Base-by-base conservation (phyloP, 805 yeast species). In the Kodamaea sagamina region DNA sequence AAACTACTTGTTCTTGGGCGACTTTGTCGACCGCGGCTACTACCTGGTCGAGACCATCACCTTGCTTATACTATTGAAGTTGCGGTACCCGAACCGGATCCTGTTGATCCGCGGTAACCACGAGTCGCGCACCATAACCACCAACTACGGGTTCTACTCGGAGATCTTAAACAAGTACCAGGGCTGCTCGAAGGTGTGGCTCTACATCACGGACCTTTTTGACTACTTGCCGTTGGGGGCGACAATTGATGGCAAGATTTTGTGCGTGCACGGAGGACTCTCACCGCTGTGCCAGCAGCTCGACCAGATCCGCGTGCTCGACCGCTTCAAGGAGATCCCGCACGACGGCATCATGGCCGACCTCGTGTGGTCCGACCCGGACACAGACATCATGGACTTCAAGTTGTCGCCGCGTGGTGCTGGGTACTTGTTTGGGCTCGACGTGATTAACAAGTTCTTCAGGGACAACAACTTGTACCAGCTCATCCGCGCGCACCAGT, bases 301-400 rank as follows among this genome's bases (percentile, higher is more conserved):
- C 16, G 97, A 93, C 59, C 97, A 95, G 51, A 88, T 93, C 40
- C 75, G 86, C 49, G 82, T 93, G 11, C 83, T 95, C 6, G 99
- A 93, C 63, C 63, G 99, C 46, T 92, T 89, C 59, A 79, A 83
- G 51, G 99, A 93, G 61, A 89, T 95, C 9, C 99, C 99, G 0
- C 99, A 95, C 54, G 99, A 93, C 61, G 99, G 99, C 0, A 96
- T 97, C 11, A 93, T 93, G 97, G 99, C 99, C 1, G 99, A 93
- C 62, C 70, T 93, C 39, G 98, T 93, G 13, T 93, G 99, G 99
- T 84, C 93, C 16, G 99, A 93, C 59, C 99, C 99, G 0, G 98
- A 95, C 62, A 85, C 86, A 24, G 87, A 85, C 43, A 71, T 72
- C 43, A 54, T 69, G 53, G 96, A 89, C 56, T 93, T 93, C 62